Base-by-base conservation (phyloP, 768 basidiomycete species). In the Flagelloscypha sp. region DNA sequence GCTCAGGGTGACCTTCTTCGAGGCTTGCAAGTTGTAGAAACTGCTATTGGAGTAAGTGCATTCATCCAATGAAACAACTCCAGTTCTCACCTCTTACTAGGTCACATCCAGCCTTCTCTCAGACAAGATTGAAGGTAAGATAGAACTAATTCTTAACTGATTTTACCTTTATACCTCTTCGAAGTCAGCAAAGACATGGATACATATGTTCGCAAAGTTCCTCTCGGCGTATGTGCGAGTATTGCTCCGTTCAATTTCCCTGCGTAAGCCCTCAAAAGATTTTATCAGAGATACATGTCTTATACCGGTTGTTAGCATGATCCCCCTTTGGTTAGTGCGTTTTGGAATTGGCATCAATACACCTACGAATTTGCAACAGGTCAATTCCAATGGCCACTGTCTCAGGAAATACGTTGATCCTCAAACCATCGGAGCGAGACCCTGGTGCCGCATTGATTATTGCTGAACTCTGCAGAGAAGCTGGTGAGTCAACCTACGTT, bases 381-480 rank as follows among this genome's bases (percentile, higher is more conserved):
- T 82, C 89, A 0, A 92, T 97, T 46, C 84, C 84, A 28, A 79
- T 90, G 74, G 85, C 90, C 12, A 66, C 77, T 16, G 80, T 80
- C 7, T 92, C 88, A 0, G 94, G 94, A 21, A 99, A 99, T 50
- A 90, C 94, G 0, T 70, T 99, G 27, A 72, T 99, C 41, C 66
- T 99, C 42, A 99, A 99, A 51, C 94, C 94, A 13, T 92, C 87
- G 2, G 94, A 99, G 55, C 79, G 94, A 17, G 93, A 95, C 54
- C 94, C 94, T 10, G 94, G 94, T 31, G 94, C 95, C 10, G 83
- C 90, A 5, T 92, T 95, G 84, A 94, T 99, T 37, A 90, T 99
- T 42, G 90, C 92, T 21, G 94, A 99, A 59, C 71, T 97, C 3
- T 90, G 87, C 52, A 77, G 87, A 57, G 77, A 76, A 36, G 90